Evolutionary conservation across 106 monocot genomes (phyloP).

Genomic region (Dioscorea alata): DNA sequence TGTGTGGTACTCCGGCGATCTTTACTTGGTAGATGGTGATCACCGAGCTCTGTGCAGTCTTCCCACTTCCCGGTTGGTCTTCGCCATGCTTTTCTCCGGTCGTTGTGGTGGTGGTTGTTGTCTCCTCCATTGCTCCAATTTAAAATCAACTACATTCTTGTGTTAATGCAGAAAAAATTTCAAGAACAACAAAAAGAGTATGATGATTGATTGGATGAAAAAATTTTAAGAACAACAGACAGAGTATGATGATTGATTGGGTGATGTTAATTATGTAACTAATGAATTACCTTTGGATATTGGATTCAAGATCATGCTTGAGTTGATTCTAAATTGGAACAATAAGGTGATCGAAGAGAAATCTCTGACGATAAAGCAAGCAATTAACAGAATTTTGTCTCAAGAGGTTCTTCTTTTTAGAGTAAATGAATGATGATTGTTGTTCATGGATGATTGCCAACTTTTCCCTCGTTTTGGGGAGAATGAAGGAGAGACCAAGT

Average conservation of each 20-base stretch:
- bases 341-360: no score
- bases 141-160: not conserved
- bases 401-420: no score
- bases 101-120: not conserved
- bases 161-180: not conserved
- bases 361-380: no score
- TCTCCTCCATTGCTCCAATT: conserved; percentile 21
- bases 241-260: no score
- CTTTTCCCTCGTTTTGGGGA: no score
- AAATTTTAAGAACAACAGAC: not conserved
- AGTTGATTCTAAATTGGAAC: no score
- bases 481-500: no score
- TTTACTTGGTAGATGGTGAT: conserved; percentile 44
- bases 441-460: no score
- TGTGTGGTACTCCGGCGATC: conserved; percentile 25
- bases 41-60: conserved; percentile 55
- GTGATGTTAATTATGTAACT: not conserved
- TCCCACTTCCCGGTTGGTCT: conserved; percentile 3
- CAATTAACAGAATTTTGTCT: no score
- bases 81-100: conserved; percentile 6
- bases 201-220: not conserved
- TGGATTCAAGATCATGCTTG: no score
- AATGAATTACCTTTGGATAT: not conserved
- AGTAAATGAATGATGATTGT: no score
- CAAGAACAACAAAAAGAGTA: not conserved